Base-by-base conservation (phyloP, 306 rosid genomes). In the Ammopiptanthus mongolicus region DNA sequence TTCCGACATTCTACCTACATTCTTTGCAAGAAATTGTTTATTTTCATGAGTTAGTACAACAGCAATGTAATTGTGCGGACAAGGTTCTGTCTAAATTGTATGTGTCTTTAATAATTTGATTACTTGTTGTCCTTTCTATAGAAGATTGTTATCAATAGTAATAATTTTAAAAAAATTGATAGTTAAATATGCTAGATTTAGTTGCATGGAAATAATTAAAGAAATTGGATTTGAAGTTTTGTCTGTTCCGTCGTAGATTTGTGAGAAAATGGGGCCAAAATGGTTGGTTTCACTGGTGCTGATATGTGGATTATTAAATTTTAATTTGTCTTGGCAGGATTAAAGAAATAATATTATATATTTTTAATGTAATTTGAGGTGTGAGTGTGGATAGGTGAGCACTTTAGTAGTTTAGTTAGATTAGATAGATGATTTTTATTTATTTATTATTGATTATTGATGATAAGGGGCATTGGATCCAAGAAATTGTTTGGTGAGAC, bases 381-480 rank as follows among this genome's bases (percentile, higher is more conserved):
- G 69, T 58, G 76, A 65, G 61, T 37, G 14, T 47, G 65, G 80
- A 61, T 83, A 50, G 84, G 68, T 71, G 73, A 83, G 42, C 65
- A 68, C 28, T 58, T 83, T 60, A 34, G 46, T 59, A 53, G 65
- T 41, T 41, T 41, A 10, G 44, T 37, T 9, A 39, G 41, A 8
- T 36, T 36, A 37, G 42, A 37, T 8, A 7, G 47, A 41, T 10
- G 73, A 62, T 69, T 71, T 31, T 59, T 66, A 67, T 18, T 68
- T 42, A 77, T 63, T 41, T 41, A 33, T 6, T 33, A 6, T 33
- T 33, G 37, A 29, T 29, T 57, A 68, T 51, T 73, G 66, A n/a
- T n/a, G n/a, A 44, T 63, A 62, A 71, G 39, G 59, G 63, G 88
- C 80, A 76, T 84, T 80, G 81, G 84, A 84, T 87, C 87, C 85